phyloP scores from a whole-genome alignment of 257 asterid genomes.

The Solanum tarijense region DNA sequence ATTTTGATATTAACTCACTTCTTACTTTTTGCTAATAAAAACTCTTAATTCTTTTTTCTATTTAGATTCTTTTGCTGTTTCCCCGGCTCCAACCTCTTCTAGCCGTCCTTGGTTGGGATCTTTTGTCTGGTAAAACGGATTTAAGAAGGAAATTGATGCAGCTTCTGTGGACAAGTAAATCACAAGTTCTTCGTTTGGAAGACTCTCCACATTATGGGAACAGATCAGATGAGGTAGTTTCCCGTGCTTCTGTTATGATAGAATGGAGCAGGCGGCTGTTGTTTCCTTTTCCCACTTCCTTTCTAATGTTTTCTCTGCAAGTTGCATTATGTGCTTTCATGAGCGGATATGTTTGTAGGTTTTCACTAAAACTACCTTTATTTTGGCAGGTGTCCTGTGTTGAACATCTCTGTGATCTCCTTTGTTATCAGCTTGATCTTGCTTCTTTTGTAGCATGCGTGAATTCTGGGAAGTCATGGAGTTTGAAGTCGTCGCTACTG shows the following conservation, averaged over 20 bases:
- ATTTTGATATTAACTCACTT: neutral
- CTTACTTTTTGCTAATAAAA: neutral
- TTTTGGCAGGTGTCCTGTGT: constrained; percentile 73
- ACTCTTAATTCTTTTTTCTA: neutral
- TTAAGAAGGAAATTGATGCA: constrained; percentile 79
- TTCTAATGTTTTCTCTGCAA: neutral
- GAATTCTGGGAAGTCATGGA: constrained; percentile 91
- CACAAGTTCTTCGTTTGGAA: constrained; percentile 75
- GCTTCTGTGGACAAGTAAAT: constrained; percentile 87
- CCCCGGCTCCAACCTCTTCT: constrained; percentile 96
- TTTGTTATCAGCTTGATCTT: constrained; percentile 89
- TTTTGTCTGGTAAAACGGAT: constrained; percentile 75
- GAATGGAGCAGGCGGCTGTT: constrained; percentile 1
- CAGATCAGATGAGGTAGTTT: constrained; percentile 63
- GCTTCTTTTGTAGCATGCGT: constrained; percentile 89
- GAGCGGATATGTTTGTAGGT: neutral
- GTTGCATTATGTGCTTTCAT: neutral
- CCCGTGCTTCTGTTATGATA: neutral
- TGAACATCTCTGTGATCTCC: constrained; percentile 83
- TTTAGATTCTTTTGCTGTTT: constrained; percentile 68
- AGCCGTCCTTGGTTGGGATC: constrained; percentile 98
- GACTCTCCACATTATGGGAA: constrained; percentile 55
- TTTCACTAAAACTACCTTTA: constrained; percentile 2
- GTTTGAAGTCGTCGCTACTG: constrained; percentile 68
- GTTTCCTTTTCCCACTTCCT: neutral